Evolutionary conservation across 805 yeast species (phyloP), one percentile per base, ranked within the genome.

Genomic region (Millerago galiae): DNA sequence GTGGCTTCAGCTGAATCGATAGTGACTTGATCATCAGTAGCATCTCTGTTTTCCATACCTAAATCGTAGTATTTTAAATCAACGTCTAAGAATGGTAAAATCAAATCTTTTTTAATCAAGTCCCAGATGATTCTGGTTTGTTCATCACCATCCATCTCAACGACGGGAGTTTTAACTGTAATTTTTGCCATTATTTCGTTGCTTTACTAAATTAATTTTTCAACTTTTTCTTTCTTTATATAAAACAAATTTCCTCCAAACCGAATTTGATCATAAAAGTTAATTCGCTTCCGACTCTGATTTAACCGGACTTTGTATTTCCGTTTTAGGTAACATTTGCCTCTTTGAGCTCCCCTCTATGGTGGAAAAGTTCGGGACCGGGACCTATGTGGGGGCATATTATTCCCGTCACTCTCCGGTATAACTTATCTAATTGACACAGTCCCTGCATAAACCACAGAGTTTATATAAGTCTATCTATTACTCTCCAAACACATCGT

Each of bases 81-180:
- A 40, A 91, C 74, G 56, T 91, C 85, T 57, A 91, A 69, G 65
- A 79, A 90, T 25, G 98, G 98, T 40, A 74, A 67, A 59, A 91
- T 80, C 64, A 91, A 75, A 66, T 87, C 77, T 52, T 87, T 91
- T 63, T 83, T 86, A 67, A 91, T 91, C 56, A 81, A 65, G 54
- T 86, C 75, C 98, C 98, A 91, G 71, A 91, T 91, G 64, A 91
- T 88, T 62, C 97, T 76, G 60, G 98, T 91, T 86, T 84, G 87
- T 68, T 91, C 98, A 66, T 91, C 98, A 50, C 98, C 98, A 58
- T 91, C 98, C 84, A 91, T 79, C 64, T 91, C 98, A 50, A 91
- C 98, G 54, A 91, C 77, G 51, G 98, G 98, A 57, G 77, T 84
- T 63, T 75, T 74, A 45, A 91, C 97, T 51, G 74, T 70, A 63